Percentiles rank a stretch among this genome's conserved stretches.
Evolutionary conservation across 2,329 filamentous ascomycete genomes (phyloP).

Genomic region (Ceratocystis eucalypticola): DNA sequence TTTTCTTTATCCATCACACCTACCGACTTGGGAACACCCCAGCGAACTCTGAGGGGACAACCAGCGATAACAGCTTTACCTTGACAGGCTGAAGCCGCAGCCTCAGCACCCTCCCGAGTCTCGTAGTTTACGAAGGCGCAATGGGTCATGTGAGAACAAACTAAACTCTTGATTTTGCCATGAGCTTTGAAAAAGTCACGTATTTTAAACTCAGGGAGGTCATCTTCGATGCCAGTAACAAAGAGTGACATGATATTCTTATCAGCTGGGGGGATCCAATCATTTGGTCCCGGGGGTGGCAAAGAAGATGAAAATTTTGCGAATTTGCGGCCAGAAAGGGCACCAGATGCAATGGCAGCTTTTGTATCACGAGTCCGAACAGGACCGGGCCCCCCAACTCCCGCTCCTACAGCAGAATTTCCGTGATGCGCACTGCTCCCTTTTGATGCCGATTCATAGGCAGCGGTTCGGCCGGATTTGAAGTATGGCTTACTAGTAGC

Average conservation of each 20-base stretch:
- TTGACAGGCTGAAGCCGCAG: conserved; percentile 69
- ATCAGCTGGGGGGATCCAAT: conserved; percentile 75
- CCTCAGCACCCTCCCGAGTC: conserved; percentile 70
- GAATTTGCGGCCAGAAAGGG: conserved; percentile 32
- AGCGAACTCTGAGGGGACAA: conserved; percentile 77
- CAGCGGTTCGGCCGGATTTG: conserved; percentile 67
- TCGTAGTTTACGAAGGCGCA: conserved; percentile 95
- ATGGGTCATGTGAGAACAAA: conserved; percentile 94
- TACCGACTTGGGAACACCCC: conserved; percentile 84
- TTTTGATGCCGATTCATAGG: conserved; percentile 35
- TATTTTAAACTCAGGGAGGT: conserved; percentile 82
- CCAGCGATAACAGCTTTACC: conserved; percentile 82
- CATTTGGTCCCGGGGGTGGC: conserved; percentile 53
- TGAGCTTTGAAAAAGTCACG: conserved; percentile 81
- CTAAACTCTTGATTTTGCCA: conserved; percentile 79
- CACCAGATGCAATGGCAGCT: conserved; percentile 38
- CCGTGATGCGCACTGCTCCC: conserved; percentile 27
- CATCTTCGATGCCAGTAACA: conserved; percentile 88
- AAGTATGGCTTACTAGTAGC: conserved; percentile 94
- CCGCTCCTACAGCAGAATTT: conserved; percentile 40
- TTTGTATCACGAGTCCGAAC: conserved; percentile 60
- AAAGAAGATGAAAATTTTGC: conserved; percentile 31
- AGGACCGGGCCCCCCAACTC: conserved; percentile 53
- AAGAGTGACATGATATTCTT: conserved; percentile 84
- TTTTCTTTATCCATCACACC: conserved; percentile 85